Evolutionary conservation across 495 filamentous ascomycete species (phyloP), one percentile per base, ranked within the genome.

Genomic region (Darksidea phi): DNA sequence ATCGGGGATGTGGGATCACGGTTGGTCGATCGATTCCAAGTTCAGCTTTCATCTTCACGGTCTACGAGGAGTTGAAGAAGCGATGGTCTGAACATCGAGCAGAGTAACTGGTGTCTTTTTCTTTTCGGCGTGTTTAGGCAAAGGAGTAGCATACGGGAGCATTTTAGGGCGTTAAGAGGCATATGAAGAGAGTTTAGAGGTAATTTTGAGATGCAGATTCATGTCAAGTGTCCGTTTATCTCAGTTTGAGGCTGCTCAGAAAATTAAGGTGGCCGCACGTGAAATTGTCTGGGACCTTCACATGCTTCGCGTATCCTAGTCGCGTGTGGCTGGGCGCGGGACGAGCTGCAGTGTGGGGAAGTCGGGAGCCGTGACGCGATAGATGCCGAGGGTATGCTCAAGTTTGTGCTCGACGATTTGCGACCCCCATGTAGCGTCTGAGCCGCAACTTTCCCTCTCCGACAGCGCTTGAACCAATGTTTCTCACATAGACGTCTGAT

Each of bases 21-120:
- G 90, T 93, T 42, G 77, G 82, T 26, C 82, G 94, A 53, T 86
- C 90, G 20, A 91, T 90, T 24, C 94, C 94, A 0, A 95, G 91
- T 70, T 95, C 89, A n/a, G 95, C 93, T 36, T 88, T 97, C 67
- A 99, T 99, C 56, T 99, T 98, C 70, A 87, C 91, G 38, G 81
- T 97, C 32, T 97, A 89, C 72, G 92, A 97, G 76, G 85, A 83
- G 41, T 76, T 97, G 74, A 61, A 53, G 28, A 63, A 63, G 41
- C 46, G 51, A 12, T 63, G 60, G 60, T 51, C 59, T 1, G 54
- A 63, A 18, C 53, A 13, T 15, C 37, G n/a, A 7, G 18, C 32
- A 1, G 38, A 46, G 20, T 37, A 41, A 52, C 11, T 18, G 6
- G 32, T 2, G 13, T 10, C 25, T 54, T 54, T 43, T 42, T 20